phyloP scores from a whole-genome alignment of 2,329 filamentous ascomycete genomes.

The Phaeosphaeriaceae sp. region DNA sequence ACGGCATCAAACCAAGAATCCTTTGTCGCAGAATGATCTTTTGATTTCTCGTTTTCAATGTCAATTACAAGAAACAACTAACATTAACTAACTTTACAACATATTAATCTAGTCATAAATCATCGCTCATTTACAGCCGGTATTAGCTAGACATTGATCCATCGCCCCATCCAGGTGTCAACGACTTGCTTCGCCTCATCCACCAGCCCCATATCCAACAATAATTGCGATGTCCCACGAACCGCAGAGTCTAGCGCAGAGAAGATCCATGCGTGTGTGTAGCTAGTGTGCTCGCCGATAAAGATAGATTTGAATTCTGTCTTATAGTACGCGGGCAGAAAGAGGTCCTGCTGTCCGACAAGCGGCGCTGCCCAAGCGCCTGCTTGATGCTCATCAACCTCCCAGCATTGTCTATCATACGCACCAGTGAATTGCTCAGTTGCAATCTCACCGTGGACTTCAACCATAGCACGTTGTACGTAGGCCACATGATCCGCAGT shows the following conservation, averaged over 20 bases:
- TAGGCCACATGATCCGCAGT: slow-evolving; percentile 68
- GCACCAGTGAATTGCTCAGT: slow-evolving; percentile 68
- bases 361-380: slow-evolving; percentile 68
- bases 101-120: too few species aligned
- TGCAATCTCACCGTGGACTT: slow-evolving; percentile 69
- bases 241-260: slow-evolving; percentile 72
- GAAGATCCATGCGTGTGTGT: slow-evolving; percentile 75
- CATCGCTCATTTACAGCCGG: too few species aligned
- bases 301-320: slow-evolving; percentile 74
- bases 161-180: slow-evolving; percentile 72
- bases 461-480: slow-evolving; percentile 69
- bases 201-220: slow-evolving; percentile 69
- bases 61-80: too few species aligned
- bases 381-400: slow-evolving; percentile 64
- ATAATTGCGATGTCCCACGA: slow-evolving; percentile 67
- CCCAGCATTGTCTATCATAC: slow-evolving; percentile 71
- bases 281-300: slow-evolving; percentile 69
- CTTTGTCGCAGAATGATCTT: too few species aligned
- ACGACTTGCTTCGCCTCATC: slow-evolving; percentile 72
- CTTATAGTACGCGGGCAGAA: slow-evolving; percentile 74
- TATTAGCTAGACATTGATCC: slow-evolving; percentile 54
- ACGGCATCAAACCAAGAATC: too few species aligned
- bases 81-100: too few species aligned
- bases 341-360: slow-evolving; percentile 71
- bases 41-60: too few species aligned